Evolutionary conservation across 352 stramenopile species (phyloP), one percentile per base, ranked within the genome.

Genomic region (Globisporangium solare): DNA sequence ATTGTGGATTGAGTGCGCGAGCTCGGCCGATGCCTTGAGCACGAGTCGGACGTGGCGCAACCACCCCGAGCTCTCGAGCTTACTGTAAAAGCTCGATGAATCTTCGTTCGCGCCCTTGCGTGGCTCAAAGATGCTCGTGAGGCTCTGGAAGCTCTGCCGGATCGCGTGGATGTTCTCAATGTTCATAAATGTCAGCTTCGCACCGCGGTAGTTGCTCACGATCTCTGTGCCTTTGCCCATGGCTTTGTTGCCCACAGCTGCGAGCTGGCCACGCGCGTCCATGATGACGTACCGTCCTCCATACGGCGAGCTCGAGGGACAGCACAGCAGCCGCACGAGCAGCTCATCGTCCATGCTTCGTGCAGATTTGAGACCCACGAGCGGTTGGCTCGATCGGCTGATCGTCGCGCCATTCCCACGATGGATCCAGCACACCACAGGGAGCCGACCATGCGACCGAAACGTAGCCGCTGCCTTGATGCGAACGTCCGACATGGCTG

Each of bases 91-190:
- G 55, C 88, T 95, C 51, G 82, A 84, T 7, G 64, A 63, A 51
- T 99, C 90, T n/a, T 98, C 80, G 50, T 83, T 89, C 12, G 58
- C 58, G 32, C 68, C 77, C 57, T 80, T 87, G 10, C 73, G 76
- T 8, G 97, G 77, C 48, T 94, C 79, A 65, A 94, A 90, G 27
- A 87, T 67, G 18, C 76, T 61, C 18, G 76, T 81, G 5, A 99
- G 50, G 53, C 89, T 91, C 61, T 94, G 68, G 32, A 98, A 90
- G 8, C 88, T 92, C 65, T 98, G 88, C 7, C 97, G 92, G 37
- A 99, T 95, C 10, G 88, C 73, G 74, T 99, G 96, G 63, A 99
- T 99, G 68, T 99, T 99, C 17, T 96, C 94, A 67, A 99, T 97
- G 54, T 98, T 98, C 83, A 98, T 97, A 72, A 99, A 99, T 20